Evolutionary conservation across 1,139 yeast genomes (phyloP).

Genomic region (Neolecta irregularis): DNA sequence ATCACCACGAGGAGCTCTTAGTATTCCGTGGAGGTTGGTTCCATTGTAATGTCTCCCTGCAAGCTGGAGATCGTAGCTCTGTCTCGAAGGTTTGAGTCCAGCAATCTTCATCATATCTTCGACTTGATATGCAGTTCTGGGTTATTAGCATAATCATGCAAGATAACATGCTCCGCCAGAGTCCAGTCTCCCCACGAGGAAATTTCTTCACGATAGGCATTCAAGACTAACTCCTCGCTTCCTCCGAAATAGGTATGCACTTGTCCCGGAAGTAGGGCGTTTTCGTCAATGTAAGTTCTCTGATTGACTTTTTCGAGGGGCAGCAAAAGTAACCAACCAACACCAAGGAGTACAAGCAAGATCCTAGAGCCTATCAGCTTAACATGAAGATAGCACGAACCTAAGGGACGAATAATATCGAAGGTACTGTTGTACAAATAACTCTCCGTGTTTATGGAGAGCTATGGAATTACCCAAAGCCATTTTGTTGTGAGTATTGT

Average conservation of each 20-base stretch:
- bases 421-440: too few species aligned
- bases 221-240: constrained; percentile 80
- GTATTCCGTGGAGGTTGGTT: constrained; percentile 58
- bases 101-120: constrained; percentile 49
- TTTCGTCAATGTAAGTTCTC: constrained; percentile 59
- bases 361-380: constrained; percentile 17
- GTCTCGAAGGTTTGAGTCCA: constrained; percentile 54
- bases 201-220: constrained; percentile 66
- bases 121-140: constrained; percentile 31
- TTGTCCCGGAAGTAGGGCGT: constrained; percentile 93
- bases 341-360: constrained; percentile 43
- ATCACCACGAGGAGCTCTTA: constrained; percentile 90
- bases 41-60: constrained; percentile 26
- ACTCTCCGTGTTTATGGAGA: too few species aligned
- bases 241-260: constrained; percentile 86
- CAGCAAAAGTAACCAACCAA: constrained; percentile 49
- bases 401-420: too few species aligned
- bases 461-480: too few species aligned
- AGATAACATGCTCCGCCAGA: constrained; percentile 13
- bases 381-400: too few species aligned
- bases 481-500: too few species aligned
- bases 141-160: constrained; percentile 21
- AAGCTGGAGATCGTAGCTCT: constrained; percentile 24
- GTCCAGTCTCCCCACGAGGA: constrained; percentile 22
- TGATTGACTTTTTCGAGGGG: constrained; percentile 77